These are phyloP conservation scores for Penicillium samsonianum DNA, from an alignment of 495 filamentous ascomycete species.

Conservation along the genomic window DNA sequence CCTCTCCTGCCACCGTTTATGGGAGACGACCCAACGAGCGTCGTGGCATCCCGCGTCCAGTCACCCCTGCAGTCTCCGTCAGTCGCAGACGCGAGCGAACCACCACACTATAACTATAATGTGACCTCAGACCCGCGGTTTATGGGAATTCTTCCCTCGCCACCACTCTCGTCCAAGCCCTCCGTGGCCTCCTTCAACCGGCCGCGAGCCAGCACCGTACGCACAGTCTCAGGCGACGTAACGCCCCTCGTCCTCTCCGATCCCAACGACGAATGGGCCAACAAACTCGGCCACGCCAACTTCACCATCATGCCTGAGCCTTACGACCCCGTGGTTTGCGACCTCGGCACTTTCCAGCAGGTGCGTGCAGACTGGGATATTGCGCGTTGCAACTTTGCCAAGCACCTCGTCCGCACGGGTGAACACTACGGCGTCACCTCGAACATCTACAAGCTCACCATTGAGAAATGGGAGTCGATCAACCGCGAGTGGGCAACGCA, in stretches of 20 bases:
- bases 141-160: slow-evolving; percentile 61
- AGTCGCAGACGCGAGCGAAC: slow-evolving; percentile 52
- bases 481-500: slow-evolving; percentile 68
- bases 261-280: slow-evolving; percentile 75
- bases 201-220: slow-evolving; percentile 44
- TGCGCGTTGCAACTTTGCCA: slow-evolving; percentile 77
- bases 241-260: slow-evolving; percentile 61
- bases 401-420: slow-evolving; percentile 78
- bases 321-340: slow-evolving; percentile 63
- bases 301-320: slow-evolving; percentile 85
- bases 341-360: slow-evolving; percentile 61
- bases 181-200: slow-evolving; percentile 74
- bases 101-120: slow-evolving; percentile 33
- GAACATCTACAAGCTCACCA: slow-evolving; percentile 77
- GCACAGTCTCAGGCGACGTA: slow-evolving; percentile 57
- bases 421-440: slow-evolving; percentile 86
- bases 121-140: slow-evolving; percentile 48
- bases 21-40: slow-evolving; percentile 51
- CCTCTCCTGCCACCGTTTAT: slow-evolving; percentile 81
- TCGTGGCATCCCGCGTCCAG: slow-evolving; percentile 50
- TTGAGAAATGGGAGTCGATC: slow-evolving; percentile 80
- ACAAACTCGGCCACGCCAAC: slow-evolving; percentile 85
- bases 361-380: slow-evolving; percentile 78
- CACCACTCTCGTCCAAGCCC: slow-evolving; percentile 76
- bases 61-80: slow-evolving; percentile 85